A percentile compares a stretch with the other conserved stretches of the same genome.
Conservation (phyloP, 306 rosid genomes). For the Dicorynia guianensis region DNA sequence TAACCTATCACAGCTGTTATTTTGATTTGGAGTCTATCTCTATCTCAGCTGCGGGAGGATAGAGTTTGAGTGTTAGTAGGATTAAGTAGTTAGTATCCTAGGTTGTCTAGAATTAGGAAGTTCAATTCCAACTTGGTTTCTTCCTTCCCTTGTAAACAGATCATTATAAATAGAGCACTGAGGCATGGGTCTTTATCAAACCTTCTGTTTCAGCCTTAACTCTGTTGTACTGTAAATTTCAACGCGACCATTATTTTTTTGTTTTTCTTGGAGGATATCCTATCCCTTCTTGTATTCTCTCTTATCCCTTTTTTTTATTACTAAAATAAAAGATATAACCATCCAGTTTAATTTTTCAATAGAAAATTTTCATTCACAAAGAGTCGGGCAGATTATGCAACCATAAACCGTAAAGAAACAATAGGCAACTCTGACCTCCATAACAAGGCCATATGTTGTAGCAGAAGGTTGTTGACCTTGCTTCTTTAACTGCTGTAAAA, state of each 20-base stretch:
- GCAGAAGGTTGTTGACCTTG: constrained; percentile 61
- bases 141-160: no score
- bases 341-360: constrained; percentile 17
- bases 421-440: constrained; percentile 73
- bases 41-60: no score
- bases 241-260: not conserved
- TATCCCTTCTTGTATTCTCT: constrained; percentile 30
- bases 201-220: no score
- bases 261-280: constrained; percentile 11
- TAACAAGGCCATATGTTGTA: constrained; percentile 86
- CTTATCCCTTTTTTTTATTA: not conserved
- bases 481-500: constrained; percentile 83
- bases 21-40: no score
- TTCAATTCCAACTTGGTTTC: no score
- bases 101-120: no score
- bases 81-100: no score
- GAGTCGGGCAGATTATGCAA: constrained; percentile 13
- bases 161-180: no score
- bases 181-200: no score
- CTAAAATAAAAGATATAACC: not conserved
- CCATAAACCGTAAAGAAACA: constrained; percentile 36
- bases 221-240: no score
- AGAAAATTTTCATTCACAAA: not conserved
- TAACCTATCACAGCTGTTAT: no score
- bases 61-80: no score